Evolutionary conservation across 129 eudicot genomes (phyloP), one percentile per base, ranked within the genome.

Genomic region (Mikania micrantha): DNA sequence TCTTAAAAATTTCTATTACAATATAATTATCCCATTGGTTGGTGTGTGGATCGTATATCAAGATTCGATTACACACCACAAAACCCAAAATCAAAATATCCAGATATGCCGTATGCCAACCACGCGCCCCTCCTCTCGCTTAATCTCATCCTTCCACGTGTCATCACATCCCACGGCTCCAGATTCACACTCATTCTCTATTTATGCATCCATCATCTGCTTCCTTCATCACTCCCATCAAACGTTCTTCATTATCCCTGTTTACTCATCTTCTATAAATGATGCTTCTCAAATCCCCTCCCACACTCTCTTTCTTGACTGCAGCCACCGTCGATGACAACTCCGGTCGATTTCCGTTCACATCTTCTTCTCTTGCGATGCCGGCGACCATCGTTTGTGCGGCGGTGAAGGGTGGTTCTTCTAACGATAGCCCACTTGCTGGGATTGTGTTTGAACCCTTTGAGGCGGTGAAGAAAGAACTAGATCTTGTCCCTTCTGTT

Each of bases 401-500:
- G 54, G 64, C 88, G 20, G 50, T 57, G 66, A 75, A 75, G 48
- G 66, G 78, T 5, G 79, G 72, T 41, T 64, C 85, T 5, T 71
- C 86, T 6, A 86, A 84, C 79, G 77, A 75, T 42, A 41, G 49
- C 36, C 79, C 90, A 15, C 60, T 90, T 21, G 52, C 88, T 22
- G 90, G 96, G 22, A 90, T 90, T 44, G 78, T 90, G 7, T 90
- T 90, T 48, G 90, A 90, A 45, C 96, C 96, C 1, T 90, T 90
- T 70, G 90, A 90, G 60, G 96, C 86, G 79, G 95, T 92, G 28
- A 86, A 88, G 87, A 92, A 92, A 78, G 98, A 92, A 79, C 86
- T 92, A 11, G 54, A 54, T 17, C 82, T 92, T 17, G 91, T 92
- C 1, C 91, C 98, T 1, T 72, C 77, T 4, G 77, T 67, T 49